phyloP scores from a whole-genome alignment of 2,329 filamentous ascomycete species.

The Aspergillus viridinutans region DNA sequence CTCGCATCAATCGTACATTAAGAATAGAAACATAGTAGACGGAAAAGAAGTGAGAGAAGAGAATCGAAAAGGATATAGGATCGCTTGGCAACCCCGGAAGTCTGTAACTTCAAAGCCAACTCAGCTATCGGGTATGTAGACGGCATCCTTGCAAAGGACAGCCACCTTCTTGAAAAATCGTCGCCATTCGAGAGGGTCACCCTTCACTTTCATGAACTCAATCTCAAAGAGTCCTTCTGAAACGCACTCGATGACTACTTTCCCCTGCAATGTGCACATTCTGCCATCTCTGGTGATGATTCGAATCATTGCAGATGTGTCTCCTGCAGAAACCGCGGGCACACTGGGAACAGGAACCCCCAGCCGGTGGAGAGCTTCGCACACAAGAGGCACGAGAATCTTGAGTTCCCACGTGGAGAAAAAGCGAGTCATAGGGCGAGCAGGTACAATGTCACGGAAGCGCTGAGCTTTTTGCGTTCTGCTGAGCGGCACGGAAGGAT shows the following conservation, averaged over 20 bases:
- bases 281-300: constrained; percentile 64
- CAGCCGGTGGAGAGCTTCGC: constrained; percentile 76
- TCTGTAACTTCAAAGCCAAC: not conserved
- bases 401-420: constrained; percentile 74
- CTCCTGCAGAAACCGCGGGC: constrained; percentile 42
- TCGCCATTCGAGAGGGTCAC: constrained; percentile 94
- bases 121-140: constrained; percentile 57
- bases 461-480: constrained; percentile 83
- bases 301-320: constrained; percentile 60
- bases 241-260: constrained; percentile 42
- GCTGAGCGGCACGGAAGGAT: constrained; percentile 72
- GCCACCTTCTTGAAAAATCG: constrained; percentile 96
- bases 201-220: constrained; percentile 88
- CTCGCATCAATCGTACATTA: constrained; percentile 16
- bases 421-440: constrained; percentile 84
- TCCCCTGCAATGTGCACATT: constrained; percentile 41
- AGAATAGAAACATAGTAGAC: not conserved
- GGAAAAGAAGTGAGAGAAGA: constrained; percentile 1
- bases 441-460: constrained; percentile 87
- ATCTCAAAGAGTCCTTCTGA: constrained; percentile 70
- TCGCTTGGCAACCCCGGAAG: not conserved
- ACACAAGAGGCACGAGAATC: constrained; percentile 73
- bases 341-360: constrained; percentile 66
- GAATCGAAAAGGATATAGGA: not conserved
- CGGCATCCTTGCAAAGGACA: constrained; percentile 77